A percentile compares a stretch with the other conserved stretches of the same genome.
These are phyloP conservation scores for Calocybe indica DNA, from an alignment of 768 basidiomycete genomes.

Conservation along the genomic window DNA sequence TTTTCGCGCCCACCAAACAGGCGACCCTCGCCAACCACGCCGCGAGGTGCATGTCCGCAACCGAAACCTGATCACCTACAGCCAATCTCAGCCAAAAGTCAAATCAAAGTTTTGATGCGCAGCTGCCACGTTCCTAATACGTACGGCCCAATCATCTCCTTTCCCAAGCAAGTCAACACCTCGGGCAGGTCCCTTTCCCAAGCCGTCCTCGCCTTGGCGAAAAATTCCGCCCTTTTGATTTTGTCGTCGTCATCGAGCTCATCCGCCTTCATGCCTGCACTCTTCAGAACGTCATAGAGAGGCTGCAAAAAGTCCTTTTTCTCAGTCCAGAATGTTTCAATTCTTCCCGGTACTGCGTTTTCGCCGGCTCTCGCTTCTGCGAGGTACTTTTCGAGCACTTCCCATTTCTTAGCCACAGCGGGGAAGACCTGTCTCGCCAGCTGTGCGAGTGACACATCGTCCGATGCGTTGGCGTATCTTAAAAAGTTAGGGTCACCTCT, in stretches of 20 bases:
- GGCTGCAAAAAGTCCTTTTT: constrained; percentile 40
- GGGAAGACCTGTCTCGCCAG: constrained; percentile 40
- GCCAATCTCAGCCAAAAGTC: background rate
- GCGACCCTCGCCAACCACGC: constrained; percentile 68
- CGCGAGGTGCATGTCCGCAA: constrained; percentile 77
- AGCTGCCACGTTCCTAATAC: constrained; percentile 45
- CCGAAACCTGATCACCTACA: constrained; percentile 74
- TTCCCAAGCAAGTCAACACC: constrained; percentile 41
- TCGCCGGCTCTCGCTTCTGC: constrained; percentile 42
- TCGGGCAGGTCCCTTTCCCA: constrained; percentile 49
- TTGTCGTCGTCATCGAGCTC: constrained; percentile 35
- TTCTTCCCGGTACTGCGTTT: constrained; percentile 55
- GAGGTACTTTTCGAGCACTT: constrained; percentile 44
- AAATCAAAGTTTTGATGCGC: background rate
- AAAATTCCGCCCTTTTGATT: constrained; percentile 41
- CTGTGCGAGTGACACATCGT: constrained; percentile 40
- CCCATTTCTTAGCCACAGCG: constrained; percentile 39
- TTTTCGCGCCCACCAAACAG: constrained; percentile 47
- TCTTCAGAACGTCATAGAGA: constrained; percentile 38
- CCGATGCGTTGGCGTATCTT: constrained; percentile 51
- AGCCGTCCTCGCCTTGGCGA: constrained; percentile 37
- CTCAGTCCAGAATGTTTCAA: constrained; percentile 54
- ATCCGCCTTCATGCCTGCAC: constrained; percentile 32
- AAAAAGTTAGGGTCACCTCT: constrained; percentile 60
- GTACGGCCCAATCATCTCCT: constrained; percentile 59